These are phyloP conservation scores for Lichtheimia corymbifera DNA, from an alignment of 371 early-diverging fungal species.

Conservation along the genomic window DNA sequence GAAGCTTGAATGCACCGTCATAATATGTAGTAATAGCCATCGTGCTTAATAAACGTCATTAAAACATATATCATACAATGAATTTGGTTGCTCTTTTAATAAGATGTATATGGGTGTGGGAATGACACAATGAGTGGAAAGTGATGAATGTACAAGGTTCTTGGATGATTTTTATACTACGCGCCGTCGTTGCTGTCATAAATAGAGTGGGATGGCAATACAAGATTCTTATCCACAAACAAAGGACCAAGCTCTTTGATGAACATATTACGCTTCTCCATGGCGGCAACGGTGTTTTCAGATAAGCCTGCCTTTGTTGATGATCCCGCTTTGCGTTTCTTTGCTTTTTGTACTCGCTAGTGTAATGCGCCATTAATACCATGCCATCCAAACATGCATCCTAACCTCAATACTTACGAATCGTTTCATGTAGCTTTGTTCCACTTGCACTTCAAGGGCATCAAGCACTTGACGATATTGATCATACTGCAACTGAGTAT, in stretches of 20 bases:
- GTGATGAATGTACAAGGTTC: too few species aligned
- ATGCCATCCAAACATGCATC: not conserved
- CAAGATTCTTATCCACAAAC: conserved; percentile 70
- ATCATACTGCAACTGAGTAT: conserved; percentile 80
- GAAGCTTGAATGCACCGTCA: too few species aligned
- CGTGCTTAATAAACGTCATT: too few species aligned
- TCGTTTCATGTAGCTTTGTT: conserved; percentile 81
- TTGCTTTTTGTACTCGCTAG: conserved; percentile 70
- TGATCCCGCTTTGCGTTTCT: conserved; percentile 66
- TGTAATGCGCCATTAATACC: not conserved
- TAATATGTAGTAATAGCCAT: too few species aligned
- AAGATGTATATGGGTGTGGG: too few species aligned
- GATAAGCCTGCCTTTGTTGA: conserved; percentile 54
- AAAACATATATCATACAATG: too few species aligned
- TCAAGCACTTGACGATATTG: conserved; percentile 88
- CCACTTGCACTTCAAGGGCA: conserved; percentile 83
- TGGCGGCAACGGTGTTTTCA: conserved; percentile 49
- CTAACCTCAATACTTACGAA: conserved; percentile 59
- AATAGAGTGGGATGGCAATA: conserved; percentile 66
- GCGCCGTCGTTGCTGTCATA: conserved; percentile 36
- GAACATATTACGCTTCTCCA: conserved; percentile 55
- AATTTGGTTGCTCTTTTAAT: too few species aligned
- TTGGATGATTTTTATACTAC: not conserved
- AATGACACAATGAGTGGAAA: too few species aligned
- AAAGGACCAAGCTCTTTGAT: conserved; percentile 46